phyloP scores from a whole-genome alignment of 352 stramenopile genomes.

The Globisporangium alternatum region DNA sequence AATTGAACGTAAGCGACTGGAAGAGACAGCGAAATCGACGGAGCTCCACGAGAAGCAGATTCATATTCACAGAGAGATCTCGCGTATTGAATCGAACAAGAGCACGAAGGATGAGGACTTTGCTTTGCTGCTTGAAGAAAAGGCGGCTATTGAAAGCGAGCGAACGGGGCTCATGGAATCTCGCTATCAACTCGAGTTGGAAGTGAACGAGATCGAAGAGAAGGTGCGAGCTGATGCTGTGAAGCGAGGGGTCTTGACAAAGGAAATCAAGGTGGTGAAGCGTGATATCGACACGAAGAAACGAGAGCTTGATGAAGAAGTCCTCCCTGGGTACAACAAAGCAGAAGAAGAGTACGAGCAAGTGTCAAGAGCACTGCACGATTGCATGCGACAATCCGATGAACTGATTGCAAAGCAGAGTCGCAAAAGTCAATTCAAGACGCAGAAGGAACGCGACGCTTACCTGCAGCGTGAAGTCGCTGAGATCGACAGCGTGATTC shows the following conservation, averaged over 20 bases:
- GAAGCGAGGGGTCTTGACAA: slow-evolving; percentile 43
- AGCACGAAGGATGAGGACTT: slow-evolving; percentile 50
- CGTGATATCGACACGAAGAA: slow-evolving; percentile 52
- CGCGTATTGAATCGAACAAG: slow-evolving; percentile 42
- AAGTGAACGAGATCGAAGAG: slow-evolving; percentile 75
- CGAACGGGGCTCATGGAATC: slow-evolving; percentile 76
- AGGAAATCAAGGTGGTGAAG: slow-evolving; percentile 52
- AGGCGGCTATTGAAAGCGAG: slow-evolving; percentile 58
- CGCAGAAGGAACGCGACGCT: slow-evolving; percentile 90
- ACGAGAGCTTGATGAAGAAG: slow-evolving; percentile 41
- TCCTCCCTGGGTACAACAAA: slow-evolving; percentile 52
- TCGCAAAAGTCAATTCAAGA: slow-evolving; percentile 93
- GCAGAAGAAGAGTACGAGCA: slow-evolving; percentile 77
- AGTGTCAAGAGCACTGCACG: slow-evolving; percentile 68
- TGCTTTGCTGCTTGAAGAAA: slow-evolving; percentile 43
- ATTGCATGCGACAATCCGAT: slow-evolving; percentile 66
- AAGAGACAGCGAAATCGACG: slow-evolving; percentile 46
- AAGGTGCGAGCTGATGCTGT: slow-evolving; percentile 41
- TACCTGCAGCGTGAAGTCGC: slow-evolving; percentile 71
- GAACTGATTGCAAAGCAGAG: slow-evolving; percentile 96
- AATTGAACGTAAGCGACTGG: slow-evolving; percentile 61
- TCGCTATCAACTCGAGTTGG: slow-evolving; percentile 77
- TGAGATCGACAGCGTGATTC: slow-evolving; percentile 60
- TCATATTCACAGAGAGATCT: slow-evolving; percentile 48
- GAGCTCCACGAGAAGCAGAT: slow-evolving; percentile 75